phyloP scores from a whole-genome alignment of 75 land plant species.

The Cunninghamia lanceolata region DNA sequence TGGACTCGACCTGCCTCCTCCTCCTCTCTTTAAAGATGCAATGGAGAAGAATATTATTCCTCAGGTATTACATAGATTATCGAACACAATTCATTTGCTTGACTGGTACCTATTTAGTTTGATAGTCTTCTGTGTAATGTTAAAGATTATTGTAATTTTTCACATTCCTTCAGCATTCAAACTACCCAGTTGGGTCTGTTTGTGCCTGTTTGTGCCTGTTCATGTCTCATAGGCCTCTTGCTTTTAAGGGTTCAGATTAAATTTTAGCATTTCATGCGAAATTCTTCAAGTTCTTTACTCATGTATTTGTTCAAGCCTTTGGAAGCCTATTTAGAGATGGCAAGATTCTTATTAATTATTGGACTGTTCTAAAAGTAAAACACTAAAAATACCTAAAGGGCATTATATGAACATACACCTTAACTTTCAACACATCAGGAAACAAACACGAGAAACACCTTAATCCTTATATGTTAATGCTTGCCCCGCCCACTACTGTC shows the following conservation, averaged over 20 bases:
- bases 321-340: not conserved
- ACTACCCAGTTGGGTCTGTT: not conserved
- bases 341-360: not conserved
- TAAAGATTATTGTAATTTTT: not conserved
- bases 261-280: not conserved
- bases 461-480: too few relatives aligned
- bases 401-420: too few relatives aligned
- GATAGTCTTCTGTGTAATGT: not conserved
- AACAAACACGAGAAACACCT: too few relatives aligned
- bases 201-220: not conserved
- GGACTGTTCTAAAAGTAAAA: too few relatives aligned
- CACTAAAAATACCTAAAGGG: too few relatives aligned
- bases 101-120: not conserved
- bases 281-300: not conserved
- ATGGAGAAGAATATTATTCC: conserved; percentile 99
- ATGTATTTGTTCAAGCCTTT: not conserved
- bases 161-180: not conserved
- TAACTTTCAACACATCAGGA: too few relatives aligned
- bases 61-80: conserved; percentile 50
- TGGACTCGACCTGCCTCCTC: conserved; percentile 96
- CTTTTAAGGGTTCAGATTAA: not conserved
- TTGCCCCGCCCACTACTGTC: too few relatives aligned
- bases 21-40: conserved; percentile 96
- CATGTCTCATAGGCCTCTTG: not conserved
- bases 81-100: not conserved